Conservation (phyloP, 2,329 filamentous ascomycete genomes). For the Coniochaeta ligniaria region DNA sequence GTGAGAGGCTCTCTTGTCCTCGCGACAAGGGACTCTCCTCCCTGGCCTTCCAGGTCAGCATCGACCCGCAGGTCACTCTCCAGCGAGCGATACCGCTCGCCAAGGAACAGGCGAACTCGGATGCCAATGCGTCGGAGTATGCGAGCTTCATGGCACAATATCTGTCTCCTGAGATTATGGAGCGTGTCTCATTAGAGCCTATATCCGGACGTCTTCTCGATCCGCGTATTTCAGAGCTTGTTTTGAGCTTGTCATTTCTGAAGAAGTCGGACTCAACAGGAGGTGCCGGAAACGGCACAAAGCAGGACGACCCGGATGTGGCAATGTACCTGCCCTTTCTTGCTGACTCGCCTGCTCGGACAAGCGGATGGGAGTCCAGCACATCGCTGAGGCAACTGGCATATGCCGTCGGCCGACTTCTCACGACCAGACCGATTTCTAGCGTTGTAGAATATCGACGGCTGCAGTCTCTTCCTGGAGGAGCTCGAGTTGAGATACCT, state of each 20-base stretch:
- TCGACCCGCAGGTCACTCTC: conserved; percentile 14
- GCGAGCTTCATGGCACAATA: conserved; percentile 18
- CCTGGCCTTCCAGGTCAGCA: conserved; percentile 24
- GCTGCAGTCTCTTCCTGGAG: conserved; percentile 22
- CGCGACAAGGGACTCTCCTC: conserved; percentile 13
- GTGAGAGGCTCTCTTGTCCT: conserved; percentile 16
- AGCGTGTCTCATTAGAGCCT: not conserved
- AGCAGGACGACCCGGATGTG: conserved; percentile 9
- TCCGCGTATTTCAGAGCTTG: conserved; percentile 16
- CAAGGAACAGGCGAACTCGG: conserved; percentile 9
- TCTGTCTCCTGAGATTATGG: conserved; percentile 9
- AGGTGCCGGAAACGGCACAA: conserved; percentile 8
- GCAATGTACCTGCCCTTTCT: conserved; percentile 32
- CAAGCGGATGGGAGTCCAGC: conserved; percentile 32
- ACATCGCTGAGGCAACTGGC: conserved; percentile 25
- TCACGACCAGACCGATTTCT: conserved; percentile 7
- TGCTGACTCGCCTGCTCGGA: conserved; percentile 27
- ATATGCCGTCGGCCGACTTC: conserved; percentile 24
- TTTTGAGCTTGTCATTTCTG: conserved; percentile 10
- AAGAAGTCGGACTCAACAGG: not conserved
- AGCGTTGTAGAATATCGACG: conserved; percentile 30
- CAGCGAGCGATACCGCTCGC: conserved; percentile 15
- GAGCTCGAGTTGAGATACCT: conserved; percentile 22
- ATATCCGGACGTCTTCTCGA: conserved; percentile 14
- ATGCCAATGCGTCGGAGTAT: conserved; percentile 13